Evolutionary conservation across 192 early-diverging fungal genomes (phyloP).

Genomic region (Backusella westeae): DNA sequence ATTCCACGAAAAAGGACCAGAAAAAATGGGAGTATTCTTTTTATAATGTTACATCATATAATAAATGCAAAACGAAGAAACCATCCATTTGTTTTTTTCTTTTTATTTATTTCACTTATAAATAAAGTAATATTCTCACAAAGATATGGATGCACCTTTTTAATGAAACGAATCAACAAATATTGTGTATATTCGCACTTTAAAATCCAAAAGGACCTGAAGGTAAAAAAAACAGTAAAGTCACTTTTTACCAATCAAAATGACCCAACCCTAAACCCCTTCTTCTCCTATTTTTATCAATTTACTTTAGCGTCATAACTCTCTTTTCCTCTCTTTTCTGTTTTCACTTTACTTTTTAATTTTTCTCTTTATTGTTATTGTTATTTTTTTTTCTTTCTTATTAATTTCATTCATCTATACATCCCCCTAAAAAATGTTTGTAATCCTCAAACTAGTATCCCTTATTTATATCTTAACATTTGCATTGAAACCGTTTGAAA

Average conservation of each 20-base stretch:
- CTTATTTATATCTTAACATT: neutral
- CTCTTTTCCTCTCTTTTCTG: neutral
- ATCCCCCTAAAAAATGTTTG: neutral
- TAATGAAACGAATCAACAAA: neutral
- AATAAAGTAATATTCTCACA: neutral
- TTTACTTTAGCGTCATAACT: neutral
- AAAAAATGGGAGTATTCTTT: neutral
- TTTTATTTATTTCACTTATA: neutral
- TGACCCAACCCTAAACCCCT: neutral
- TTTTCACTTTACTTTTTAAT: neutral
- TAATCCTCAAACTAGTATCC: neutral
- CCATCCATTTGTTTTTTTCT: neutral
- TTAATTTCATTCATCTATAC: neutral
- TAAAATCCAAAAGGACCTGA: neutral
- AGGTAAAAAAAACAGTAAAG: neutral
- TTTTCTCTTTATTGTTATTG: neutral
- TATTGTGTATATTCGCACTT: neutral
- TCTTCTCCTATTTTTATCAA: conserved; percentile 8
- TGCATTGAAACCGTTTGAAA: conserved; percentile 6
- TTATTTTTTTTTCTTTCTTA: neutral
- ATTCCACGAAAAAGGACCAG: neutral
- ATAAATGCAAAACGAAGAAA: neutral
- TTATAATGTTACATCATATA: neutral
- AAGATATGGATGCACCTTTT: conserved; percentile 1
- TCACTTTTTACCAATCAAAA: conserved; percentile 8